A percentile compares a stretch with the other conserved stretches of the same genome.
Evolutionary conservation across 2,329 filamentous ascomycete species (phyloP).

Genomic region (Sodiomyces alkalinus): DNA sequence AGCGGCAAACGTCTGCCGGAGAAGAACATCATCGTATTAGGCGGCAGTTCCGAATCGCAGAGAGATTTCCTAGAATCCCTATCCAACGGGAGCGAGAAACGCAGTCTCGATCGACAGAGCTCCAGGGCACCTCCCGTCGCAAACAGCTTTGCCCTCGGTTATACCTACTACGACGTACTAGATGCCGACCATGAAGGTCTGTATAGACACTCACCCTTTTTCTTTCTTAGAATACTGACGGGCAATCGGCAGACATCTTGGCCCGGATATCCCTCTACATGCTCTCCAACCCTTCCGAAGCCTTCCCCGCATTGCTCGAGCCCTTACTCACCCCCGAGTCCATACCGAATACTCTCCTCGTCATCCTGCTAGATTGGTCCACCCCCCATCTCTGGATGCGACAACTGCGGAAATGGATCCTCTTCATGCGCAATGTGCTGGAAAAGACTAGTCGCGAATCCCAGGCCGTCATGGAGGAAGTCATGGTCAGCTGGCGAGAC

Average conservation of each 20-base stretch:
- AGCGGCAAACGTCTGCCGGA: slow-evolving; percentile 81
- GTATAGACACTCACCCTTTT: slow-evolving; percentile 6
- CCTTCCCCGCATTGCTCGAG: slow-evolving; percentile 69
- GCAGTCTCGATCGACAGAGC: slow-evolving; percentile 37
- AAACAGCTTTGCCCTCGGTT: slow-evolving; percentile 83
- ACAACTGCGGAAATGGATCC: slow-evolving; percentile 78
- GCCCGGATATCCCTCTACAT: slow-evolving; percentile 82
- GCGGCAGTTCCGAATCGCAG: slow-evolving; percentile 70
- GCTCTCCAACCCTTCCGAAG: slow-evolving; percentile 67
- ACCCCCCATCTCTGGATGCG: slow-evolving; percentile 87
- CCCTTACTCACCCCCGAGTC: slow-evolving; percentile 74
- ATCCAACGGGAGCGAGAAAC: slow-evolving; percentile 36
- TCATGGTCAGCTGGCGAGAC: slow-evolving; percentile 67
- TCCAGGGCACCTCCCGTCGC: slow-evolving; percentile 61
- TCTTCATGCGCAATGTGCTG: slow-evolving; percentile 64
- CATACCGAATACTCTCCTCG: slow-evolving; percentile 73
- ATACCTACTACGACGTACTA: slow-evolving; percentile 88
- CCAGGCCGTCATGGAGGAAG: slow-evolving; percentile 74
- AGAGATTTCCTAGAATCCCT: slow-evolving; percentile 64
- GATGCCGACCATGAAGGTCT: slow-evolving; percentile 86
- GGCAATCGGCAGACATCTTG: slow-evolving; percentile 52
- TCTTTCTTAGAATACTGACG: background rate
- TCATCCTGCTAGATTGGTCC: slow-evolving; percentile 90
- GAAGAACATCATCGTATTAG: slow-evolving; percentile 78
- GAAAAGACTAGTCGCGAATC: slow-evolving; percentile 59